Percentiles rank a stretch among this genome's conserved stretches.
These are phyloP conservation scores for Aspergillus thermomutatus DNA, from an alignment of 2,329 filamentous ascomycete genomes.

Conservation along the genomic window DNA sequence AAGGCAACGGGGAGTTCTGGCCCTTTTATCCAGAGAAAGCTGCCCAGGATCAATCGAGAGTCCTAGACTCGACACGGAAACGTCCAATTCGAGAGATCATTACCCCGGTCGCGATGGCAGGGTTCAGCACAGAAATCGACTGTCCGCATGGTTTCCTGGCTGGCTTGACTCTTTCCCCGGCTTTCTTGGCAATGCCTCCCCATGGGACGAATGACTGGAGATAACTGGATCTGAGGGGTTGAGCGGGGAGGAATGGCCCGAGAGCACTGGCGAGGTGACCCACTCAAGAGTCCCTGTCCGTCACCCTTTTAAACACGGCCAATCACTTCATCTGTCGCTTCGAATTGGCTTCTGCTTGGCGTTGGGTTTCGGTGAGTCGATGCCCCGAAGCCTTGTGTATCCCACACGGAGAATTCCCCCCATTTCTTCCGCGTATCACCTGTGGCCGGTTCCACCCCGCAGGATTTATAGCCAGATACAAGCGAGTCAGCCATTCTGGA, in stretches of 20 bases:
- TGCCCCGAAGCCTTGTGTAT: slow-evolving; percentile 14
- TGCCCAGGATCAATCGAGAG: no score
- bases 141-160: not conserved
- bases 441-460: slow-evolving; percentile 2
- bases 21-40: not conserved
- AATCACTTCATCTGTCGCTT: not conserved
- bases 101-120: not conserved
- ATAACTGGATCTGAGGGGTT: slow-evolving; percentile 12
- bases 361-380: not conserved
- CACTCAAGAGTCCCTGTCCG: not conserved
- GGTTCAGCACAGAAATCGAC: no score
- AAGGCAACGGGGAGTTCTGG: not conserved
- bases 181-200: slow-evolving; percentile 7
- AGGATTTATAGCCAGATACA: not conserved
- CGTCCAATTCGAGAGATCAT: not conserved
- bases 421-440: slow-evolving; percentile 17
- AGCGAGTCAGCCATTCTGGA: not conserved
- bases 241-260: not conserved
- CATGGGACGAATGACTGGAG: slow-evolving; percentile 14
- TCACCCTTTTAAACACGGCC: not conserved
- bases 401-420: slow-evolving; percentile 1
- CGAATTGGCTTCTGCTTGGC: not conserved
- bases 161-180: slow-evolving; percentile 1
- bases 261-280: not conserved
- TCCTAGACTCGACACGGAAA: no score